Evolutionary conservation across 257 asterid species (phyloP).

Genomic region (Rubia yunnanensis): DNA sequence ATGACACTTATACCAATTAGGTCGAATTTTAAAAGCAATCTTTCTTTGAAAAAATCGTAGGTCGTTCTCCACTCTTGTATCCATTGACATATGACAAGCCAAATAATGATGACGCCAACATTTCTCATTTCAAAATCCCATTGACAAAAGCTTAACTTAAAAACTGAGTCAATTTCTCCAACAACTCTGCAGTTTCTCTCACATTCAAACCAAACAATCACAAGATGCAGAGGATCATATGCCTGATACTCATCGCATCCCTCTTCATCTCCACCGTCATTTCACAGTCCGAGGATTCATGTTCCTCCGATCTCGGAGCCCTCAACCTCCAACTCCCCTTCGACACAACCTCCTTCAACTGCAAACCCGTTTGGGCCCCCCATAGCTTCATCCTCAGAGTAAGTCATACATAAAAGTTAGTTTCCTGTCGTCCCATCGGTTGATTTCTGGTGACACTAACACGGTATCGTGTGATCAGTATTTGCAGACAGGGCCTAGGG

Average conservation of each 20-base stretch:
- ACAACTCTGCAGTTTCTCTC: background rate
- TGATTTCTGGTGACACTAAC: no score
- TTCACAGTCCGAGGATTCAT: slow-evolving; percentile 56
- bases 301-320: slow-evolving; percentile 36
- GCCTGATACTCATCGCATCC: slow-evolving; percentile 13
- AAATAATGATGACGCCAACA: background rate
- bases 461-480: slow-evolving; percentile 49
- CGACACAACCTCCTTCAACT: slow-evolving; percentile 44
- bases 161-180: background rate
- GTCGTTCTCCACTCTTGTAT: no score
- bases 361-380: slow-evolving; percentile 53
- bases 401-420: slow-evolving; percentile 11
- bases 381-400: slow-evolving; percentile 72
- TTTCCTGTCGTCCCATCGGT: background rate
- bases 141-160: background rate
- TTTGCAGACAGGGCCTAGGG: slow-evolving; percentile 29
- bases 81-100: background rate
- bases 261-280: slow-evolving; percentile 15
- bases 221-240: slow-evolving; percentile 21
- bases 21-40: no score
- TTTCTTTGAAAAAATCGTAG: no score
- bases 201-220: background rate
- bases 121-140: background rate
- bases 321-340: slow-evolving; percentile 34
- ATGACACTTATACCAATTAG: no score